phyloP scores from a whole-genome alignment of 345 rosid species.

The Mallotus nudiflorus region DNA sequence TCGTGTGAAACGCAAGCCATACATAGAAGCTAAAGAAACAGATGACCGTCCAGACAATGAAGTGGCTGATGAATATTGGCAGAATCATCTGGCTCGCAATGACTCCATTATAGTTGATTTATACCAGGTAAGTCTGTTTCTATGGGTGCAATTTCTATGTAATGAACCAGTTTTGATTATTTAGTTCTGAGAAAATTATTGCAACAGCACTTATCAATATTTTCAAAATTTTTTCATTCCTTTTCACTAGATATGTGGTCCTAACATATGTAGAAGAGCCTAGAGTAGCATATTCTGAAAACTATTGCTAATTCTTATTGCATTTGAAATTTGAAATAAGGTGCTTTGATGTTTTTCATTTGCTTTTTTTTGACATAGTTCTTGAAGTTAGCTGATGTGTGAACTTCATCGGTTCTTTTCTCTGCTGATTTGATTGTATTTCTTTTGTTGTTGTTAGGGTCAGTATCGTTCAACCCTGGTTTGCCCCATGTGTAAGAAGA shows the following conservation, averaged over 20 bases:
- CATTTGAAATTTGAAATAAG: slow-evolving; percentile 1
- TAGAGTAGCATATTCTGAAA: background rate
- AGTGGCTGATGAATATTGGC: slow-evolving; percentile 32
- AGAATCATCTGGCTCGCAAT: slow-evolving; percentile 30
- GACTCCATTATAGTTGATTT: slow-evolving; percentile 34
- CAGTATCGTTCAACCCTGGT: slow-evolving; percentile 23
- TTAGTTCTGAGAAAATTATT: background rate
- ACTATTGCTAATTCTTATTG: background rate
- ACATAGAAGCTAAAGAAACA: slow-evolving; percentile 25
- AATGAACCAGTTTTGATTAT: background rate
- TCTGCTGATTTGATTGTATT: background rate
- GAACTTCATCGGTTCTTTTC: background rate
- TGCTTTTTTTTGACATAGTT: background rate
- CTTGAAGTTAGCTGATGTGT: background rate
- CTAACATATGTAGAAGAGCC: background rate
- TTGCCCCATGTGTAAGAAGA: slow-evolving; percentile 24
- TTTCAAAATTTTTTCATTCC: background rate
- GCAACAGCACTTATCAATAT: background rate
- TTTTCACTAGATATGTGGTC: background rate
- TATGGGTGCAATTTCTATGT: background rate
- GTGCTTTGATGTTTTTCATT: background rate
- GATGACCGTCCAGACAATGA: slow-evolving; percentile 24
- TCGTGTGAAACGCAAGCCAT: slow-evolving; percentile 28
- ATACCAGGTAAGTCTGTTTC: slow-evolving; percentile 23
- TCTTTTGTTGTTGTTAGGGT: slow-evolving; percentile 21